These are phyloP conservation scores for Cadophora luteo-olivacea DNA, from an alignment of 2,329 filamentous ascomycete species.

Conservation along the genomic window DNA sequence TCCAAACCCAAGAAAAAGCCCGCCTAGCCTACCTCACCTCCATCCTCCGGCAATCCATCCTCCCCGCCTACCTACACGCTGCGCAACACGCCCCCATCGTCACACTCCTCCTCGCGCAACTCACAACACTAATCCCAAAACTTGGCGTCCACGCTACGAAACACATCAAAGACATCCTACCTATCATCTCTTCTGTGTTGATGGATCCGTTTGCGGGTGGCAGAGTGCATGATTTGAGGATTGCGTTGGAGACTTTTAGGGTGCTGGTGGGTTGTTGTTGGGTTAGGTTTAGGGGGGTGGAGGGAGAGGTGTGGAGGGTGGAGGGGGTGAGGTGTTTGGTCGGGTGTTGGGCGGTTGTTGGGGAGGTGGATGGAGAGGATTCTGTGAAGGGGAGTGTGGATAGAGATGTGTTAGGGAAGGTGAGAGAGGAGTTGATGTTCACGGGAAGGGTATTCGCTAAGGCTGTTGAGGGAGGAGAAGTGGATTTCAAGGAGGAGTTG, in stretches of 20 bases:
- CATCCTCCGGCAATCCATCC: conserved; percentile 61
- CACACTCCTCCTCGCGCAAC: conserved; percentile 59
- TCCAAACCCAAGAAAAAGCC: conserved; percentile 15
- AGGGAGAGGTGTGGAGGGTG: conserved; percentile 30
- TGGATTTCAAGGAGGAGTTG: conserved; percentile 35
- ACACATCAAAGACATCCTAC: conserved; percentile 73
- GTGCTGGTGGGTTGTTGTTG: conserved; percentile 68
- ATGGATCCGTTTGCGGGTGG: conserved; percentile 65
- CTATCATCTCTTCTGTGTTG: conserved; percentile 69
- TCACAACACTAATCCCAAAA: conserved; percentile 56
- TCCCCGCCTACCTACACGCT: conserved; percentile 62
- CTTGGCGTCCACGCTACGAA: conserved; percentile 70
- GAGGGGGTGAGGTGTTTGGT: conserved; percentile 27
- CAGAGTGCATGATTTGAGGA: conserved; percentile 53
- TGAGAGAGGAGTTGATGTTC: conserved; percentile 35
- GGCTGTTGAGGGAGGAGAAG: conserved; percentile 28
- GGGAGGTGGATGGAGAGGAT: conserved; percentile 46
- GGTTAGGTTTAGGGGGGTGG: conserved; percentile 63
- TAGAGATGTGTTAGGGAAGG: conserved; percentile 24
- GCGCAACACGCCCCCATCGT: conserved; percentile 64
- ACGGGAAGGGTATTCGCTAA: conserved; percentile 36
- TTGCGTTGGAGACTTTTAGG: conserved; percentile 58
- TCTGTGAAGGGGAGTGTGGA: conserved; percentile 20
- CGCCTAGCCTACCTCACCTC: conserved; percentile 56
- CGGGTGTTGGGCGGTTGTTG: conserved; percentile 41